A percentile compares a stretch with the other conserved stretches of the same genome.
phyloP scores from a whole-genome alignment of 495 filamentous ascomycete genomes.

The Eremomyces bilateralis region DNA sequence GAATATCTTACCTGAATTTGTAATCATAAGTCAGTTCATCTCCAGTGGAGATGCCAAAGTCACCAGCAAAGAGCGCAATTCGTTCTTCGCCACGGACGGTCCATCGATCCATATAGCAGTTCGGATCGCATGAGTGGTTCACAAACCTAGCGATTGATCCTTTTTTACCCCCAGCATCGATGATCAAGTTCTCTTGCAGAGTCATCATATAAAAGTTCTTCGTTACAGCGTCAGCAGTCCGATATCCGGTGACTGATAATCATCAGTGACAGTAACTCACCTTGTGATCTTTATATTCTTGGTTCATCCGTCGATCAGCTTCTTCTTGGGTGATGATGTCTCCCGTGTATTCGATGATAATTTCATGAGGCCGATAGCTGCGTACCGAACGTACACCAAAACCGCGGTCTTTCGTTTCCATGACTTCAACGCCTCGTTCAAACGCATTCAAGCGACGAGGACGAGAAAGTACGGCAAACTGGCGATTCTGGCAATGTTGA shows the following conservation, averaged over 20 bases:
- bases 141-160: conserved; percentile 94
- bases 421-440: conserved; percentile 79
- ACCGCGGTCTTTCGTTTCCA: conserved; percentile 72
- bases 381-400: conserved; percentile 83
- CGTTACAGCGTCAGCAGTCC: conserved; percentile 5
- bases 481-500: conserved; percentile 59
- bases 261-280: conserved; percentile 27
- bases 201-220: conserved; percentile 97
- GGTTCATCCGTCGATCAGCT: conserved; percentile 79
- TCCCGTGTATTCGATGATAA: conserved; percentile 94
- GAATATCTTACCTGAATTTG: conserved; percentile 58
- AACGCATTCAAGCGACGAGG: conserved; percentile 28
- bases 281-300: conserved; percentile 77
- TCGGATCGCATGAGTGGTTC: conserved; percentile 94
- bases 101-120: conserved; percentile 94
- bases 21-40: conserved; percentile 99
- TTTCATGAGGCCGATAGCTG: conserved; percentile 70
- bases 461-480: conserved; percentile 44
- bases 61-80: conserved; percentile 92
- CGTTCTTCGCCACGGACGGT: conserved; percentile 85
- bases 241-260: background rate
- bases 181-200: conserved; percentile 96
- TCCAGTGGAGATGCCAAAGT: conserved; percentile 71
- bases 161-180: conserved; percentile 70
- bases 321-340: conserved; percentile 92